Evolutionary conservation across 2,329 filamentous ascomycete genomes (phyloP), one percentile per base, ranked within the genome.

Genomic region (Talaromyces sp.): DNA sequence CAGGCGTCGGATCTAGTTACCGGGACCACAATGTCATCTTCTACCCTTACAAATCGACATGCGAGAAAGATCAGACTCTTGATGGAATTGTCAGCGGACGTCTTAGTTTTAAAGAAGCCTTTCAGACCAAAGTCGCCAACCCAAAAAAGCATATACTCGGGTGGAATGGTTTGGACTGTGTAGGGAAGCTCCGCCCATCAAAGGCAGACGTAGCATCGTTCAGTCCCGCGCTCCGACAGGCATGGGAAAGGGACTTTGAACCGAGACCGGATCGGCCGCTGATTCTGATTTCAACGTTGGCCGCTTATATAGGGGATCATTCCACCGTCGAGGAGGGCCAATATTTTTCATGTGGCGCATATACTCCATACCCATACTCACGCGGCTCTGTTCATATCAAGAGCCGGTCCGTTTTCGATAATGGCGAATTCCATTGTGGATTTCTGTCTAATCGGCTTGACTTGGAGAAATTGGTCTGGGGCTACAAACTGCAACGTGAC

Each of bases 401-500:
- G 0, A 76, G 76, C 1, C 67, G 61, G 5, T 64, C 61, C 3
- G 55, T 66, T 23, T 81, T 78, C 0, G 77, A 78, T 0, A 72
- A 77, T 3, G 73, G 82, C 4, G 82, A 87, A 62, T 87, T 89
- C 61, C 79, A 85, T 57, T 75, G 81, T 0, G 86, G 85, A 7
- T 87, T 81, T 70, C 78, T 89, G 34, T 79, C 73, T 4, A 82
- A 87, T 58, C 66, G 74, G 12, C 73, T 86, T 65, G 81, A 83
- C 1, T 71, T 85, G n/a, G 86, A 89, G 68, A 84, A 81, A 67
- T 81, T 84, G 12, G 66, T 86, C 10, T 88, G 86, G 85, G 81
- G 77, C 0, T 89, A 89, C 76, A 89, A 89, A 72, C 83, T 82
- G 67, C 78, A 80, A n/a, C 84, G 87, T 2, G 86, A 88, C 70